These are phyloP conservation scores for Paraurostyla sp. DNA, from an alignment of 73 alveolate species.

Conservation along the genomic window DNA sequence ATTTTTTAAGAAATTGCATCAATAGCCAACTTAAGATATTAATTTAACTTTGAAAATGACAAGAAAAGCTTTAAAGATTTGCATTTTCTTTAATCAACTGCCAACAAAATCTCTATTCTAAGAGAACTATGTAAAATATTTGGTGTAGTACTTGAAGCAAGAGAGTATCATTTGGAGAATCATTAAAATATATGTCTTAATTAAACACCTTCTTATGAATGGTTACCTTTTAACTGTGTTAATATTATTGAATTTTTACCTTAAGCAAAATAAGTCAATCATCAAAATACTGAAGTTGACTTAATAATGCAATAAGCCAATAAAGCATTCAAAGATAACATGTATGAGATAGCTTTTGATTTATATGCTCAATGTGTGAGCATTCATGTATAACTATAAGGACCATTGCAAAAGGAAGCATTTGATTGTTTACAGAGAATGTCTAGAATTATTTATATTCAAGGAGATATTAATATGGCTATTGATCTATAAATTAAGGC, in stretches of 20 bases:
- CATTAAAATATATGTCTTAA: not conserved
- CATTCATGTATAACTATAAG: constrained; percentile 12
- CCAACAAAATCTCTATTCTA: not conserved
- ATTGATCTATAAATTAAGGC: constrained; percentile 14
- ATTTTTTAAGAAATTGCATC: not conserved
- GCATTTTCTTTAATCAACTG: not conserved
- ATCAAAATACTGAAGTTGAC: constrained; percentile 20
- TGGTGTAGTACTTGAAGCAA: constrained; percentile 20
- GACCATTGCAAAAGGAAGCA: constrained; percentile 22
- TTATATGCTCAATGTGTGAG: constrained; percentile 40
- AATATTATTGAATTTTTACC: constrained; percentile 26
- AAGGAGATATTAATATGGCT: constrained; percentile 45
- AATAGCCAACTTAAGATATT: not conserved
- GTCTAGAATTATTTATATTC: constrained; percentile 17
- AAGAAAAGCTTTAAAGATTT: not conserved
- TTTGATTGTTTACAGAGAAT: constrained; percentile 36
- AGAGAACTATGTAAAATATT: constrained; percentile 35
- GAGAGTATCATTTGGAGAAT: constrained; percentile 23
- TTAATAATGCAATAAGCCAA: constrained; percentile 17
- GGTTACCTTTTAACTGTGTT: constrained; percentile 38
- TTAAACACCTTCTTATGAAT: constrained; percentile 15
- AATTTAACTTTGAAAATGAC: not conserved
- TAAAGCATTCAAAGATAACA: constrained; percentile 30
- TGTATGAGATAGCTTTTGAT: constrained; percentile 33
- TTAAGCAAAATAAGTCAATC: not conserved